These are phyloP conservation scores for Macrolepiota albuminosa DNA, from an alignment of 768 basidiomycete species.

Conservation along the genomic window DNA sequence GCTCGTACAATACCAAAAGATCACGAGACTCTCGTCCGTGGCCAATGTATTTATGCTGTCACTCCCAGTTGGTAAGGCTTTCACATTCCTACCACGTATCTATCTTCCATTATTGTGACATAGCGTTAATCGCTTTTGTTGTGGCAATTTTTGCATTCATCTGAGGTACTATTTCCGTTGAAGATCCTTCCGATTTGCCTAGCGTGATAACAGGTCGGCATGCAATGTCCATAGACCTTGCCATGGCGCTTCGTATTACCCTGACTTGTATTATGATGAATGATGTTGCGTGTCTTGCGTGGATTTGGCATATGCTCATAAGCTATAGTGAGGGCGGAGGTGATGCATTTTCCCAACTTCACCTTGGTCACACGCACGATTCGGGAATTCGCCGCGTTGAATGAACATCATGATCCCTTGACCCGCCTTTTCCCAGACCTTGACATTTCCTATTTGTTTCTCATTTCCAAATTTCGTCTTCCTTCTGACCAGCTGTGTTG, in stretches of 20 bases:
- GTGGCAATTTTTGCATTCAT: slow-evolving; percentile 12
- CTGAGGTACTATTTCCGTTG: slow-evolving; percentile 9
- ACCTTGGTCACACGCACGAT: neutral
- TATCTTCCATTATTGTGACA: neutral
- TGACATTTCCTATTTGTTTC: neutral
- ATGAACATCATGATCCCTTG: neutral
- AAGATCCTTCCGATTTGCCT: slow-evolving; percentile 9
- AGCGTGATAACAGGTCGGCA: neutral
- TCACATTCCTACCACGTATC: neutral
- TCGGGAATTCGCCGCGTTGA: neutral
- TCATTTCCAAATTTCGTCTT: neutral
- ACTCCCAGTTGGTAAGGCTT: slow-evolving; percentile 11
- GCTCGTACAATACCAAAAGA: neutral
- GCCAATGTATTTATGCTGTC: slow-evolving; percentile 13
- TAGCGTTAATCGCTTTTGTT: slow-evolving; percentile 9
- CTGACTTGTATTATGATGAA: slow-evolving; percentile 10
- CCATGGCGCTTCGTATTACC: slow-evolving; percentile 6
- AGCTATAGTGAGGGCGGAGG: slow-evolving; percentile 7
- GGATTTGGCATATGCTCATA: slow-evolving; percentile 9
- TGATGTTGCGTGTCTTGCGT: slow-evolving; percentile 10
- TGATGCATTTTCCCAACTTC: slow-evolving; percentile 1
- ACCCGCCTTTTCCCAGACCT: neutral
- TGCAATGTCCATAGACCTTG: slow-evolving; percentile 10
- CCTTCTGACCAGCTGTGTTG: neutral
- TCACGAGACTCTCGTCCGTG: slow-evolving; percentile 3